Conservation (phyloP, 257 asterid genomes). For the Rauvolfia tetraphylla region DNA sequence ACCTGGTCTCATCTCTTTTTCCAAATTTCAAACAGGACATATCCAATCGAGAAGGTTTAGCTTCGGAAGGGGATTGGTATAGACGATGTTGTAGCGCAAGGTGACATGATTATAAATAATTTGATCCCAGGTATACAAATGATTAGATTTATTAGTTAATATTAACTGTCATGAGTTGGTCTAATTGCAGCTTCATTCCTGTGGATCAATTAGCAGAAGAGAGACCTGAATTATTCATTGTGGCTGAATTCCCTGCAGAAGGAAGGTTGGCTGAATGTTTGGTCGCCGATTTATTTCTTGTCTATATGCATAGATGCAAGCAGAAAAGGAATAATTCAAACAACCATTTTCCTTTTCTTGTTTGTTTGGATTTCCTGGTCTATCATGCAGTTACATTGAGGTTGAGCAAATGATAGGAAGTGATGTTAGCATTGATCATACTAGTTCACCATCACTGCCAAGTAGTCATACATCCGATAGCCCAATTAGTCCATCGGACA, state of each 20-base stretch:
- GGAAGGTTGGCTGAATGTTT: slow-evolving; percentile 40
- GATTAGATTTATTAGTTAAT: not conserved
- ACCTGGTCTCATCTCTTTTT: slow-evolving; percentile 6
- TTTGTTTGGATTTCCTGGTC: not conserved
- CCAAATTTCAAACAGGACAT: slow-evolving; percentile 52
- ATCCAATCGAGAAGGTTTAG: slow-evolving; percentile 75
- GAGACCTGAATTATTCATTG: slow-evolving; percentile 54
- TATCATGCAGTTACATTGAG: slow-evolving; percentile 26
- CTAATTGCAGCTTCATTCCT: slow-evolving; percentile 55
- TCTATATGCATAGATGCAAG: not conserved
- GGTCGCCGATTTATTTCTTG: slow-evolving; percentile 1
- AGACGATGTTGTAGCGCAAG: slow-evolving; percentile 49
- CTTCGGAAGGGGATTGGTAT: slow-evolving; percentile 69
- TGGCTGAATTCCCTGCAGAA: slow-evolving; percentile 68
- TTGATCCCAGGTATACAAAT: not conserved
- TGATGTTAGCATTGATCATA: slow-evolving; percentile 22
- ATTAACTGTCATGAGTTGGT: slow-evolving; percentile 2
- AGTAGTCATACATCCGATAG: slow-evolving; percentile 44
- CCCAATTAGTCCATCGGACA: slow-evolving; percentile 39
- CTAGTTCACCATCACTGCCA: slow-evolving; percentile 35
- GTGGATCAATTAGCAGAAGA: slow-evolving; percentile 43
- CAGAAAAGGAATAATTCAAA: not conserved
- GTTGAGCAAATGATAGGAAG: slow-evolving; percentile 27
- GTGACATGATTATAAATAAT: slow-evolving; percentile 25
- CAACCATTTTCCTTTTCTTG: not conserved